Evolutionary conservation across 129 eudicot genomes (phyloP), one percentile per base, ranked within the genome.

Genomic region (sunflower (Helianthus annuus)): DNA sequence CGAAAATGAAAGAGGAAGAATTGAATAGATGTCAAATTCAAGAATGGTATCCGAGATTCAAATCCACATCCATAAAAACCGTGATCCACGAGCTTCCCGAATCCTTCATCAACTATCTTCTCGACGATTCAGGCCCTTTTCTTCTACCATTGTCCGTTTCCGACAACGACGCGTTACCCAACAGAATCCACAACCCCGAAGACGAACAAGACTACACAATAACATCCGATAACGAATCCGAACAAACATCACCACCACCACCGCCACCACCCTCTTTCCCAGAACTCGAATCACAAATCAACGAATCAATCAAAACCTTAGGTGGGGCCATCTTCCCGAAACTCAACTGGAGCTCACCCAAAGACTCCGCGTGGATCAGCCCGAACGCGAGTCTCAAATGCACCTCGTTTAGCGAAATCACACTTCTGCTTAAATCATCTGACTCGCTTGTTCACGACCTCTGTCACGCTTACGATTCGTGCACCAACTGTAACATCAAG

Each of bases 291-390:
- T 40, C 78, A 54, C 75, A 82, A 73, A 73, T 93, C 79, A 85
- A 84, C 57, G 79, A 81, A 69, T 87, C 96, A 9, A 93, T 93
- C 60, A 80, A 85, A 70, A 52, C 86, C 76, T 91, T 93, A 22
- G 98, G 93, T 1, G 96, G 97, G 3, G 79, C 96, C 16, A 82
- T 85, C 66, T 89, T 93, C 59, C 98, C 97, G 5, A 93, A 93
- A 79, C 89, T 93, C 57, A 93, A 93, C 70, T 93, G 98, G 98
- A 93, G 91, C 73, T 82, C 97, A 48, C 98, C 98, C 15, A 93
- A 93, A 73, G 98, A 93, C 78, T 46, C 92, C 42, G 89, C 97
- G 15, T 94, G 98, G 97, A 94, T 94, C 34, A 87, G 96, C 80
- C 74, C 98, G 24, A 85, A 89, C 1, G 91, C 89, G 69, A 82